Base-by-base conservation (phyloP, 2,329 filamentous ascomycete genomes). In the Basipetospora chlamydospora region DNA sequence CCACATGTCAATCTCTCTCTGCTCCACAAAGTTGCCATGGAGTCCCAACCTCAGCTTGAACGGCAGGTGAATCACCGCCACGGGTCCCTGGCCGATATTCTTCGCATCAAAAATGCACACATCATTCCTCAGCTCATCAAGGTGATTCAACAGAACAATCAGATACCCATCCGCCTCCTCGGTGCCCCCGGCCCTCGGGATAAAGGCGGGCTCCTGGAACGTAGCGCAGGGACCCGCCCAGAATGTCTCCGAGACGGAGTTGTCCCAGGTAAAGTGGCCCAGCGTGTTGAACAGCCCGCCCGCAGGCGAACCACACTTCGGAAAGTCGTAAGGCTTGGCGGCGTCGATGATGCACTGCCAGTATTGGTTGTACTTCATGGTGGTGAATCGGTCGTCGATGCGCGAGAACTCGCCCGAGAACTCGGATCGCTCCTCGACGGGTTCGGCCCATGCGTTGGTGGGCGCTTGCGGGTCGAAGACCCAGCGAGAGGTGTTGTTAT, bases 111-210 rank as follows among this genome's bases (percentile, higher is more conserved):
- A 60, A 33, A 62, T 57, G 13, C 58, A 51, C 5, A 61, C 53
- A 36, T 63, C 60, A 41, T 63, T 63, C 35, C 60, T 50, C 26
- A 61, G 44, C 37, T 57, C 52, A 42, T 66, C 64, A 3, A 66
- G 54, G 37, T 59, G 55, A 42, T 65, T 64, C 26, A 63, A 48
- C 36, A 64, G 52, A n/a, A 61, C 62, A 22, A 67, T 57, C 42
- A 59, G 54, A 43, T 66, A 70, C 1, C 67, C 67, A 35, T 70
- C 64, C 1, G 64, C 66, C 43, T 71, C 66, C 2, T 39, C 50
- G 16, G 47, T 51, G 12, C 50, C 49, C 1, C 50, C 49, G 1
- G 45, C 43, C 11, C 52, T 43, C 0, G 60, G 59, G 5, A 64
- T 53, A 30, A 64, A 64, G 0, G 58, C 52, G 0, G 60, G 60